Evolutionary conservation across 140 eudicot genomes (phyloP), one percentile per base, ranked within the genome.

Genomic region (Flaveria floridana): DNA sequence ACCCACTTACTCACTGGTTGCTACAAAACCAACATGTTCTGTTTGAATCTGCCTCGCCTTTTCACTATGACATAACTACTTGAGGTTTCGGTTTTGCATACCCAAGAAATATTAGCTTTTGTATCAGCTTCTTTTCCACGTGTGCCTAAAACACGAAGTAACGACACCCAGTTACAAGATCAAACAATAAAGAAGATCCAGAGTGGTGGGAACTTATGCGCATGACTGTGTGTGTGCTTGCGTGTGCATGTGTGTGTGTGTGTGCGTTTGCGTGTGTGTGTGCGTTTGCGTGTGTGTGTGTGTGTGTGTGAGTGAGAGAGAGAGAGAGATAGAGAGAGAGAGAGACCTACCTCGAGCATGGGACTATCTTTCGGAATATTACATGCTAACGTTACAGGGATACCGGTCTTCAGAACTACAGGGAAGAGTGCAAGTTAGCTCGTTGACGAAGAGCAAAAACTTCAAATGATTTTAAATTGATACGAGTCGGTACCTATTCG

Each of bases 351-450:
- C 95, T 90, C 95, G 34, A 90, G 84, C 85, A 85, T 83, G 76
- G 95, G 92, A 75, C 74, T 88, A 61, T 80, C 86, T 84, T 91
- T 91, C 18, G 97, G 97, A 73, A 91, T 82, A 74, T 88, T 86
- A 73, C 92, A 91, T 65, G 95, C 92, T 72, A 91, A 76, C 3
- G 79, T 80, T 34, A 91, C 81, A 68, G 83, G 88, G 28, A 91
- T 85, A 48, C 96, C 97, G 55, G 95, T 86, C 89, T 84, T 84
- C 55, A 90, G 51, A 72, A 83, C 95, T 90, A 81, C 13, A 0
- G 52, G 37, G 28, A 41, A 53, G 44, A 23, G 37, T 28, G n/a
- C 74, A 76, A 21, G 77, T 84, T 53, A 84, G 81, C 37, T 2
- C 61, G 7, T 48, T 23, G 20, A 20, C 16, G 46, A 11, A 2